Evolutionary conservation across 2,329 filamentous ascomycete species (phyloP), one percentile per base, ranked within the genome.

Genomic region (Elsinoe ampelina): DNA sequence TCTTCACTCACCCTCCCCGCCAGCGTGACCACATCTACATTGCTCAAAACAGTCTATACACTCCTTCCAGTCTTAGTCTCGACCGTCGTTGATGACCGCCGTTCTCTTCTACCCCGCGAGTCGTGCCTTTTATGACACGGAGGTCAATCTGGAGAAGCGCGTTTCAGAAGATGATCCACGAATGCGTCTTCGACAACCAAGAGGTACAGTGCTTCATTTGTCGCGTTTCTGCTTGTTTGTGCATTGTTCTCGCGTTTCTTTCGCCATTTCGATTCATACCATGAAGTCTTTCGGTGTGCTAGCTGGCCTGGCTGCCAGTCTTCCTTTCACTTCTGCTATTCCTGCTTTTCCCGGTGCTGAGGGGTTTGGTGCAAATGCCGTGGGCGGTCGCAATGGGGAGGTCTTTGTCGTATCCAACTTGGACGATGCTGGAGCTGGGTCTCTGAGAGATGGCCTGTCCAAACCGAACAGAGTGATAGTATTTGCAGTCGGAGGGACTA

Each of bases 111-210:
- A 45, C 19, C 41, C 41, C 41, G 15, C 34, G 34, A 52, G 32
- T 52, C 48, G 48, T 19, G 48, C 48, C 32, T 19, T 22, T 17
- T 52, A 38, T 52, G 48, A 52, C 48, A 52, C 48, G 48, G 48
- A 52, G 48, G 19, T n/a, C 45, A 17, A 17, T 10, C 26, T 15
- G 45, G 32, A 38, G 34, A 36, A 19, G 17, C 48, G 34, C 19
- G 48, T 52, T 52, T 52, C 48, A 39, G 48, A 52, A 52, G 48
- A 38, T 52, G 32, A 52, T 52, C 48, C 48, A 52, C 48, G 19
- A 52, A 52, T 52, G 13, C 13, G 48, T 34, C 45, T 50, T 34
- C 20, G 30, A 8, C 13, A 30, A 30, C 30, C 20, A 20, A 22
- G 41, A 45, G 41, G 41, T 45, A 45, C 26, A 45, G 41, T 45